Conservation (phyloP, 257 asterid species). For the Prunella vulgaris region DNA sequence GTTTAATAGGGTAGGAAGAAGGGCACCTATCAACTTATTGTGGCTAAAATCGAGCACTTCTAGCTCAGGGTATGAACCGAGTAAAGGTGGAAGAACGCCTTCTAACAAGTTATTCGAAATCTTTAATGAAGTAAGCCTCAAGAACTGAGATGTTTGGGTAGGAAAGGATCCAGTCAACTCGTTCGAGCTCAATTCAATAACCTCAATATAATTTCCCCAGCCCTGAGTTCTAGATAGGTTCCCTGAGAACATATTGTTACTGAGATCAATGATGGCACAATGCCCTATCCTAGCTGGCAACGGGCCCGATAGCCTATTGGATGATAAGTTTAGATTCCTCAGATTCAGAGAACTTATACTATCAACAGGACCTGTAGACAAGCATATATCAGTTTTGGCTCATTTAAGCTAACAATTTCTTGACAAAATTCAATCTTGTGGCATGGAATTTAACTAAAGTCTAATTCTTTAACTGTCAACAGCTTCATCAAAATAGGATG, state of each 20-base stretch:
- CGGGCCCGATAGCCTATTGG: conserved; percentile 68
- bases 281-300: conserved; percentile 63
- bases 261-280: conserved; percentile 66
- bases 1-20: conserved; percentile 58
- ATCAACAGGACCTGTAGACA: conserved; percentile 62
- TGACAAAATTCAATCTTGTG: not conserved
- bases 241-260: conserved; percentile 66
- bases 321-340: conserved; percentile 61
- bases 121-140: conserved; percentile 69
- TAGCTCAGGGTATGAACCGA: conserved; percentile 63
- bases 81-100: conserved; percentile 52
- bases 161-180: conserved; percentile 50
- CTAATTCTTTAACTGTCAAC: not conserved
- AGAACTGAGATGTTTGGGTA: conserved; percentile 56
- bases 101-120: conserved; percentile 78
- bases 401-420: not conserved
- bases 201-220: conserved; percentile 80
- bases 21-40: conserved; percentile 50
- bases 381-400: conserved; percentile 12
- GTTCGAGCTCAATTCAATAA: conserved; percentile 68
- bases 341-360: conserved; percentile 52
- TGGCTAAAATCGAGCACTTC: conserved; percentile 56
- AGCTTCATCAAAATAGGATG: too few species aligned
- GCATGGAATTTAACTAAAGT: not conserved
- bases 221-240: conserved; percentile 57